Base-by-base conservation (phyloP, 768 basidiomycete genomes). In the Termitomyces sp. region DNA sequence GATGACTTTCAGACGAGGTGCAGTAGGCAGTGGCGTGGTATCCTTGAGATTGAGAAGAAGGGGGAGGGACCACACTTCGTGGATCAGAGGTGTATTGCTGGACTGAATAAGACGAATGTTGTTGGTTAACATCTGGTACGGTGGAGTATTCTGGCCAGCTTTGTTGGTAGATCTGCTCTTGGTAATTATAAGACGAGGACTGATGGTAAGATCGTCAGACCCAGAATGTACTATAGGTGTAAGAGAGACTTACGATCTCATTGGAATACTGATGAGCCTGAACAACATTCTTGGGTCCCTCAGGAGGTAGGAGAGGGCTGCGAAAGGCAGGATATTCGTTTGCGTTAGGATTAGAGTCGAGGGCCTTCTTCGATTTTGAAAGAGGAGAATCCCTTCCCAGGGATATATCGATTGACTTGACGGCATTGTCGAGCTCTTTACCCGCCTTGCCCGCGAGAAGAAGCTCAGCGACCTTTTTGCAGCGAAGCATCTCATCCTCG, bases 401-500 rank as follows among this genome's bases (percentile, higher is more conserved):
- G 12, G 62, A 50, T 21, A 57, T 41, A 46, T 62, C 58, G 43
- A 81, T 69, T 44, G 64, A 56, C 57, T 67, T 72, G 59, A 82
- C 72, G 1, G 80, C 82, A 32, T 58, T 65, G 54, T 75, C 76
- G 17, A 85, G 68, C 25, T 82, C 81, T 12, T 71, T 62, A 12
- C 83, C 84, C 27, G 71, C 56, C 60, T 82, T 81, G 4, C 84
- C 84, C 0, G 73, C 69, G 45, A 80, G 69, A 48, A 85, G 67
- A 7, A 85, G 65, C 27, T 79, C 73, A 0, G 83, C 83, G 35
- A 85, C 74, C 42, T 72, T 68, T 61, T 74, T 70, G 66, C 79
- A 82, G 11, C 84, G 81, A 50, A 69, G 65, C 50, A 77, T 69
- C 58, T 84, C 83, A 53, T 75, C 72, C 19, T 59, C 63, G 34